phyloP scores from a whole-genome alignment of 345 rosid species.

The Gossypium arboreum region DNA sequence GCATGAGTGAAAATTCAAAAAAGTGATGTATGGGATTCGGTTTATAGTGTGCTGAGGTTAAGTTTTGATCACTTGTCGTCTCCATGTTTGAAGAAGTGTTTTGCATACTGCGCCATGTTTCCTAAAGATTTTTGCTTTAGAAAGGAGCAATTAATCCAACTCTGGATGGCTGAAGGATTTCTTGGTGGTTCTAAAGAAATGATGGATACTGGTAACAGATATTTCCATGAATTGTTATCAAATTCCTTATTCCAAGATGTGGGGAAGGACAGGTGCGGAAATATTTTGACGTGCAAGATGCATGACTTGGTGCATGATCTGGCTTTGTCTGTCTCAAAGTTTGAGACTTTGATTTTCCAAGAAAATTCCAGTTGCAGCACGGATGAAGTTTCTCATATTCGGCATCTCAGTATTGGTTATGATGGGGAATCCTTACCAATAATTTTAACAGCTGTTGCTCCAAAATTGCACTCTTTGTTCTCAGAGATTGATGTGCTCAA shows the following conservation, averaged over 20 bases:
- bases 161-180: not conserved
- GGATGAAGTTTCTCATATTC: not conserved
- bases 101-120: not conserved
- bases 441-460: not conserved
- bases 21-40: not conserved
- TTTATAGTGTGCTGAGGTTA: not conserved
- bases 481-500: not conserved
- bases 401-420: not conserved
- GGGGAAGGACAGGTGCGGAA: not conserved
- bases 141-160: not conserved
- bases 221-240: constrained; percentile 15
- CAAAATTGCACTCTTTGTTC: constrained; percentile 6
- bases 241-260: constrained; percentile 29
- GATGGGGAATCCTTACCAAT: not conserved
- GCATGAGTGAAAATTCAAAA: not conserved
- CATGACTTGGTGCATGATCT: constrained; percentile 28
- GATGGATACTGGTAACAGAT: constrained; percentile 17
- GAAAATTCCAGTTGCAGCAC: not conserved
- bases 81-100: not conserved
- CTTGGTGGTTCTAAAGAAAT: not conserved
- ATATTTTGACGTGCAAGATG: constrained; percentile 16
- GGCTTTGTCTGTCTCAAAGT: constrained; percentile 17
- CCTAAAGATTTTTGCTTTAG: not conserved
- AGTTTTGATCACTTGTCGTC: not conserved
- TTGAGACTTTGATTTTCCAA: not conserved